phyloP scores from a whole-genome alignment of 352 stramenopile species.

The Blastocystis sp. region DNA sequence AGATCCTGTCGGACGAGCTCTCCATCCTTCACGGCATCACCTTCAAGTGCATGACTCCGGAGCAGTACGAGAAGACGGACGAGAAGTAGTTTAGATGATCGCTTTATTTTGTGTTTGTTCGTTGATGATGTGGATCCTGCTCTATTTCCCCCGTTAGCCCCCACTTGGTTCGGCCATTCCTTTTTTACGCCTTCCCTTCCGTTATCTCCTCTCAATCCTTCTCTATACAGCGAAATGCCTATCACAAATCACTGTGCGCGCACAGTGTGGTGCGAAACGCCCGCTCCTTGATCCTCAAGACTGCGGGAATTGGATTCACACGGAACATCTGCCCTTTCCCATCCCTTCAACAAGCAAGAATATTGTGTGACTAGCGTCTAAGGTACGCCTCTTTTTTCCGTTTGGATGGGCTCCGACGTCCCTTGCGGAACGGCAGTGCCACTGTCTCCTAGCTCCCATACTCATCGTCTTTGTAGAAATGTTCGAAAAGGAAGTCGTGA shows the following conservation, averaged over 20 bases:
- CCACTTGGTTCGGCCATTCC: not conserved
- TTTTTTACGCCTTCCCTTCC: not conserved
- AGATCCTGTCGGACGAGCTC: slow-evolving; percentile 46
- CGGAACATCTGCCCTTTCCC: not conserved
- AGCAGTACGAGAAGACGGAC: slow-evolving; percentile 50
- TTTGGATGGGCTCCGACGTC: no score
- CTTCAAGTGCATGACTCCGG: slow-evolving; percentile 64
- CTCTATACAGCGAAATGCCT: not conserved
- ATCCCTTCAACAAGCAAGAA: not conserved
- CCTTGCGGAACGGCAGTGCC: no score
- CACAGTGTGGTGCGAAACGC: not conserved
- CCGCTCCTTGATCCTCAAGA: not conserved
- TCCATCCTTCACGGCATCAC: slow-evolving; percentile 67
- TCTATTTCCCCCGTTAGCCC: not conserved
- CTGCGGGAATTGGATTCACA: not conserved
- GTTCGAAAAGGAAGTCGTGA: slow-evolving; percentile 31
- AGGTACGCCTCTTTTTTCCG: no score
- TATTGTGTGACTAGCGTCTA: no score
- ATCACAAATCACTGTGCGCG: not conserved
- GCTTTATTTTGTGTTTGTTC: not conserved
- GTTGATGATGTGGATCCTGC: not conserved
- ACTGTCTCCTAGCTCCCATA: not conserved
- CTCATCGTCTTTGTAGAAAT: slow-evolving; percentile 44
- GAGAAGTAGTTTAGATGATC: slow-evolving; percentile 32
- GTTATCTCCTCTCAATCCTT: not conserved